Evolutionary conservation across 257 asterid genomes (phyloP).

Genomic region (Apocynum venetum): DNA sequence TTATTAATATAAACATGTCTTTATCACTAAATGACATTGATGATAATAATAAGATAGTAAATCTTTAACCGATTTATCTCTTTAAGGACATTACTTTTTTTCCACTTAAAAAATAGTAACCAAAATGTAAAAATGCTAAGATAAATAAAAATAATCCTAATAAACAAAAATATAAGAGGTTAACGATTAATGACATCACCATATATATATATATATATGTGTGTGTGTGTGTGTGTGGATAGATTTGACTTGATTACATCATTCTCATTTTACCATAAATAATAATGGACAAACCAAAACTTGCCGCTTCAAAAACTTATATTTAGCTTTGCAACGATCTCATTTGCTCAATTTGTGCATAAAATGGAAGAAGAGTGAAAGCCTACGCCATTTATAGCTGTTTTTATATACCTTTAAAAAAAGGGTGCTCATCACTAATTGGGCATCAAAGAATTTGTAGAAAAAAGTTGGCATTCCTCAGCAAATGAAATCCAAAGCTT

Average conservation of each 20-base stretch:
- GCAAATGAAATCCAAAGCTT: not conserved
- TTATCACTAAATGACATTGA: too few species aligned
- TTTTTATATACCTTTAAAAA: not conserved
- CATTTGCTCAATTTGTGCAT: not conserved
- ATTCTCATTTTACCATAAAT: not conserved
- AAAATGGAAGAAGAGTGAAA: constrained; percentile 3
- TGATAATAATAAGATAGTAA: too few species aligned
- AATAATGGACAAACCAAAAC: constrained; percentile 1
- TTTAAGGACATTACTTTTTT: too few species aligned
- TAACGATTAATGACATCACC: too few species aligned
- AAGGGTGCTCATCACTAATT: not conserved
- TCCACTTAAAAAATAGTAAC: too few species aligned
- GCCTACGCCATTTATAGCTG: not conserved
- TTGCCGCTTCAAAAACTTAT: not conserved
- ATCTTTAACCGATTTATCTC: too few species aligned
- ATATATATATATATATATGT: too few species aligned
- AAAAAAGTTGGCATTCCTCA: constrained; percentile 4
- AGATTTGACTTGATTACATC: not conserved
- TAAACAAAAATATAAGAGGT: too few species aligned
- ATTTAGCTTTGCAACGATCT: not conserved
- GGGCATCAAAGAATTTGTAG: constrained; percentile 11
- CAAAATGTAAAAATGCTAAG: too few species aligned
- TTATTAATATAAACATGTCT: too few species aligned
- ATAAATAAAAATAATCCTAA: too few species aligned
- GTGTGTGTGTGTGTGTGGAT: too few species aligned